Evolutionary conservation across 805 yeast species (phyloP), one percentile per base, ranked within the genome.

Genomic region (Wickerhamiella azyma): DNA sequence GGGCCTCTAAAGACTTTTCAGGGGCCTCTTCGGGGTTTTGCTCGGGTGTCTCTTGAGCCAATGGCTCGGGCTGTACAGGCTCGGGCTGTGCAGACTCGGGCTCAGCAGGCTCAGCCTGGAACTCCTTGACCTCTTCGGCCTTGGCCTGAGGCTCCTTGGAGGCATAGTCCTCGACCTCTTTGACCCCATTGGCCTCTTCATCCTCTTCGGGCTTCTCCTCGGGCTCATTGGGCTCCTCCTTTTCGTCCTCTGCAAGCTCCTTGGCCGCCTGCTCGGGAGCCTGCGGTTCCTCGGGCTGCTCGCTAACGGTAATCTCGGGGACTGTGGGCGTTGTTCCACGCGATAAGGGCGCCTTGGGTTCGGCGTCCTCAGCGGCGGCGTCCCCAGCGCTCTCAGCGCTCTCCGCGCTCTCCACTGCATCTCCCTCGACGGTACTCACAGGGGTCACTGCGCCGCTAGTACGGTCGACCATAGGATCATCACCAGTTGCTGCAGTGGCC

Each of bases 1-100:
- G 49, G 36, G 40, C 51, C 13, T 38, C 50, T 11, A 39, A 38
- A 13, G 51, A n/a, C 47, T 38, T 6, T 40, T 30, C 30, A 13
- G 41, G 17, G 29, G 48, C 49, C n/a, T 41, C 51, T 17, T 35
- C 53, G 8, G 26, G 9, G 35, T 9, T 10, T 6, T 18, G 10
- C 6, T 17, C 28, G 26, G 49, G 49, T 35, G 40, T 50, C 13
- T 38, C 50, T 11, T 41, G 39, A 13, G 51, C 30, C n/a, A n/a
- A n/a, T n/a, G n/a, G n/a, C n/a, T n/a, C n/a, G n/a, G n/a, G n/a
- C n/a, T n/a, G n/a, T n/a, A n/a, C n/a, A n/a, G n/a, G n/a, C 16
- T 48, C 37, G 11, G 39, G 45, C 42, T 45, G 48, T 13, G 51
- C 39, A 9, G 35, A 30, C 16, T 5, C n/a, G 7, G 24, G 24